Base-by-base conservation (phyloP, 2,329 filamentous ascomycete genomes). In the Ambrosiella xylebori region DNA sequence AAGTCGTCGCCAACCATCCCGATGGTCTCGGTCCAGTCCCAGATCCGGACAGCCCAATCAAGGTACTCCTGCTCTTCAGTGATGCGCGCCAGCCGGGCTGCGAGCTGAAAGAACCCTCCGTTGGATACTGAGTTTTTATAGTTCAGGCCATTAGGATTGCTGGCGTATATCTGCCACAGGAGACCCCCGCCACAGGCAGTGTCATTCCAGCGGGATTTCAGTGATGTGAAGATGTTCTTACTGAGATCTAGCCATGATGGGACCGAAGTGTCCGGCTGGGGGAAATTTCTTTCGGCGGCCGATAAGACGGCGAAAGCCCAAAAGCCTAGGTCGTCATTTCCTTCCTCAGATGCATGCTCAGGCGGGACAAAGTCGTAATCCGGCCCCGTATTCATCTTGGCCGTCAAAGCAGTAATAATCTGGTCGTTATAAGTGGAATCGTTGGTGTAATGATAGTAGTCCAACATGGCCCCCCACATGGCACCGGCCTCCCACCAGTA, bases 101-200 rank as follows among this genome's bases (percentile, higher is more conserved):
- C 82, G 11, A 95, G 75, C 65, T 90, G 84, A 69, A 94, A 90
- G 66, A 93, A 81, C n/a, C 82, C 83, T 47, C 86, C 87, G 68
- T 93, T 93, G 61, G 82, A 83, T 64, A 90, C 80, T 5, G 61
- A 50, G 71, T 91, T 91, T 70, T 90, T 93, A 77, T 94, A 93
- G 65, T 81, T 76, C 67, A 89, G 83, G 12, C 88, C 88, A 61
- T 81, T 81, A 52, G 73, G 72, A 66, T 94, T 91, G 64, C 78
- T 79, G 1, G 77, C 71, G 67, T 84, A 90, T 63, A 95, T 88
- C 71, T 95, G 88, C 86, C 86, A 91, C 59, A 80, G 75, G 52
- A 93, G 71, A 3, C 88, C 88, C 61, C 88, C 88, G 35, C 74
- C 75, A 65, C 88, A 94, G 44, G 72, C 69, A 0, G 73, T 71